These are phyloP conservation scores for Xylaria multiplex DNA, from an alignment of 2,329 filamentous ascomycete species.

Conservation along the genomic window DNA sequence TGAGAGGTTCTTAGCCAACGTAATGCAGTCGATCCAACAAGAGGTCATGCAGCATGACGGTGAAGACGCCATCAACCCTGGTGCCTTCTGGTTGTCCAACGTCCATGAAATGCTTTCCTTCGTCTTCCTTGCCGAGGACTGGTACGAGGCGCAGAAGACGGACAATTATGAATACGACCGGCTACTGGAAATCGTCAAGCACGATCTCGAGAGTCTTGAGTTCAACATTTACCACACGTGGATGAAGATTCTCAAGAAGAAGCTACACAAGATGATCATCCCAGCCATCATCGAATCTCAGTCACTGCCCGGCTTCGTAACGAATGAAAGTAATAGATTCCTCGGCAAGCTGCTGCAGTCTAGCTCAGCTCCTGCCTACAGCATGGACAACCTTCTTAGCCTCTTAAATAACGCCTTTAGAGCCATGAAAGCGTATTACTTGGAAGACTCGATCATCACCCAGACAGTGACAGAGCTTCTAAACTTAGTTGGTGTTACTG, in stretches of 20 bases:
- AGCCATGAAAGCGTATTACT: constrained; percentile 98
- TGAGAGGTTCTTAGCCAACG: constrained; percentile 96
- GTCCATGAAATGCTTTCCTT: constrained; percentile 99
- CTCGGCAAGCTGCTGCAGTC: constrained; percentile 94
- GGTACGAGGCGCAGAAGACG: constrained; percentile 99
- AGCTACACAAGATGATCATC: constrained; percentile 99
- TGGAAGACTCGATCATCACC: constrained; percentile 94
- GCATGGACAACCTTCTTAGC: constrained; percentile 98
- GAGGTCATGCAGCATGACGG: constrained; percentile 99
- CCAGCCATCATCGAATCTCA: constrained; percentile 99
- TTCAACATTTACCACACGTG: constrained; percentile 99
- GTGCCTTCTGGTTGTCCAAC: constrained; percentile 98
- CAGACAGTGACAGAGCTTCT: constrained; percentile 96
- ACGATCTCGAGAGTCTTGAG: constrained; percentile 96
- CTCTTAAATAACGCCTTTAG: constrained; percentile 97
- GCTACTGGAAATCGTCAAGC: constrained; percentile 97
- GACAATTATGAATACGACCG: constrained; percentile 99
- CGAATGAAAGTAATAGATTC: constrained; percentile 98
- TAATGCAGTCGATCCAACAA: constrained; percentile 99
- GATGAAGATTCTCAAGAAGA: constrained; percentile 99
- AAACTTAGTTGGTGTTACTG: constrained; percentile 92
- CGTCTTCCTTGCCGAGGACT: constrained; percentile 98
- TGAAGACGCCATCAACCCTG: constrained; percentile 95
- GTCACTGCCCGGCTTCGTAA: constrained; percentile 96
- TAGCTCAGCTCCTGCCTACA: constrained; percentile 93